These are phyloP conservation scores for Aureobasidium melanogenum DNA, from an alignment of 2,329 filamentous ascomycete genomes.

Conservation along the genomic window DNA sequence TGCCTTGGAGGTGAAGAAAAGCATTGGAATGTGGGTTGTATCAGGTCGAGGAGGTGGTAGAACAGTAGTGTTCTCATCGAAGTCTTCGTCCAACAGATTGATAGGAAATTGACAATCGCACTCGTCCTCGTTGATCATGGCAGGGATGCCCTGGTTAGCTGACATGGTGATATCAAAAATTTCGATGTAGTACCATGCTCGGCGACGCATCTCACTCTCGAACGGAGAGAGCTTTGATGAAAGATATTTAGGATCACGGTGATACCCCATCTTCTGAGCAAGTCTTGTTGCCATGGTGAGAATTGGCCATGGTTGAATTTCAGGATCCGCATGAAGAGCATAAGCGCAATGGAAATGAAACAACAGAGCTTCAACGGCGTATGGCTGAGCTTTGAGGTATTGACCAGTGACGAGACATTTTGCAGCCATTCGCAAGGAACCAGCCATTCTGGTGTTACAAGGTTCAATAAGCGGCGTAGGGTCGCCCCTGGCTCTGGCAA, in stretches of 20 bases:
- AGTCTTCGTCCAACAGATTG: slow-evolving; percentile 12
- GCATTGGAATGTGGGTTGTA: slow-evolving; percentile 2
- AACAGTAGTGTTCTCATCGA: slow-evolving; percentile 6
- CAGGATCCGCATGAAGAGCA: not conserved
- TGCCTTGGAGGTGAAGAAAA: slow-evolving; percentile 5
- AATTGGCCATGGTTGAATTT: not conserved
- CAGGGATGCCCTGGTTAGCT: slow-evolving; percentile 8
- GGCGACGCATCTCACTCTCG: slow-evolving; percentile 14
- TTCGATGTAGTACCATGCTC: slow-evolving; percentile 7
- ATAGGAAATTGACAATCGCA: slow-evolving; percentile 3
- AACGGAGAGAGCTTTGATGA: slow-evolving; percentile 9
- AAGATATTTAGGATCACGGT: slow-evolving; percentile 11
- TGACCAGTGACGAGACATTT: not conserved
- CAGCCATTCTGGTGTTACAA: not conserved
- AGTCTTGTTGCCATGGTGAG: slow-evolving; percentile 6
- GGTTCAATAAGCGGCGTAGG: not conserved
- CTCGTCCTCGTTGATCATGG: slow-evolving; percentile 6
- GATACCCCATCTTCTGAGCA: slow-evolving; percentile 13
- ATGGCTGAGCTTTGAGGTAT: slow-evolving; percentile 4
- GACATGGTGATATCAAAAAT: slow-evolving; percentile 11
- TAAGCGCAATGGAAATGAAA: not conserved
- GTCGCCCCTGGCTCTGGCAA: not conserved
- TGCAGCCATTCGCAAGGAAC: not conserved
- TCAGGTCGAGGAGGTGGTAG: slow-evolving; percentile 3
- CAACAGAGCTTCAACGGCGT: slow-evolving; percentile 9